Evolutionary conservation across 1,284 basidiomycete genomes (phyloP).

Genomic region (Schizophyllum commune): DNA sequence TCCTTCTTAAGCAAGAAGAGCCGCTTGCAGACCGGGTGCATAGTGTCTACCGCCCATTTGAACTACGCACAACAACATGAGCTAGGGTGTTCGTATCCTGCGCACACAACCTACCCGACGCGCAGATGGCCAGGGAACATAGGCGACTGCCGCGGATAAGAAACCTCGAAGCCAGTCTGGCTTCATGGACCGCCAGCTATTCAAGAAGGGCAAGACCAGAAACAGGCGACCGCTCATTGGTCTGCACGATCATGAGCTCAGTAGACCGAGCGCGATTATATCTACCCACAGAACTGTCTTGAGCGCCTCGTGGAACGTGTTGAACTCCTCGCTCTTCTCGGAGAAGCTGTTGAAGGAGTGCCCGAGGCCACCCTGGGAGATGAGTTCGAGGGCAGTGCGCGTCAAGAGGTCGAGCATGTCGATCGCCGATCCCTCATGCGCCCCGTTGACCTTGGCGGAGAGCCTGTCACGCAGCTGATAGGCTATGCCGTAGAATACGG

Average conservation of each 20-base stretch:
- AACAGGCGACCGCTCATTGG: slow-evolving; percentile 18
- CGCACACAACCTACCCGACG: slow-evolving; percentile 9
- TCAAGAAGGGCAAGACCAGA: slow-evolving; percentile 19
- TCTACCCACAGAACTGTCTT: slow-evolving; percentile 4
- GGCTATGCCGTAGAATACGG: slow-evolving; percentile 22
- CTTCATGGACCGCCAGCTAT: slow-evolving; percentile 17
- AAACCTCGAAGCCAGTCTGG: slow-evolving; percentile 17
- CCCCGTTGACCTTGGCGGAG: slow-evolving; percentile 10
- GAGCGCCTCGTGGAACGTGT: slow-evolving; percentile 10
- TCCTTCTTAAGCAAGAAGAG: slow-evolving; percentile 13
- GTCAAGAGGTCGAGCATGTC: slow-evolving; percentile 28
- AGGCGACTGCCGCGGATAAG: slow-evolving; percentile 8
- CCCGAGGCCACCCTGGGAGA: slow-evolving; percentile 30
- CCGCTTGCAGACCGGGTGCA: slow-evolving; percentile 15
- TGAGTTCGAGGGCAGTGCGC: slow-evolving; percentile 30
- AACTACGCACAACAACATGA: slow-evolving; percentile 11
- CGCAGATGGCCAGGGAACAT: slow-evolving; percentile 16
- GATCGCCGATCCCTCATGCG: slow-evolving; percentile 14
- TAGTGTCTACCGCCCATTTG: slow-evolving; percentile 15
- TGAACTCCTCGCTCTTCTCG: slow-evolving; percentile 19
- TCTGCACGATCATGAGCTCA: slow-evolving; percentile 6
- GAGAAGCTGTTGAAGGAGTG: slow-evolving; percentile 29
- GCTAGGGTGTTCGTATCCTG: not conserved
- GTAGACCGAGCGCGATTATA: not conserved
- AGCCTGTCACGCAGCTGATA: slow-evolving; percentile 17